Percentiles rank a stretch among this genome's conserved stretches.
These are phyloP conservation scores for Aspergillus ibericus DNA, from an alignment of 2,329 filamentous ascomycete species.

Conservation along the genomic window DNA sequence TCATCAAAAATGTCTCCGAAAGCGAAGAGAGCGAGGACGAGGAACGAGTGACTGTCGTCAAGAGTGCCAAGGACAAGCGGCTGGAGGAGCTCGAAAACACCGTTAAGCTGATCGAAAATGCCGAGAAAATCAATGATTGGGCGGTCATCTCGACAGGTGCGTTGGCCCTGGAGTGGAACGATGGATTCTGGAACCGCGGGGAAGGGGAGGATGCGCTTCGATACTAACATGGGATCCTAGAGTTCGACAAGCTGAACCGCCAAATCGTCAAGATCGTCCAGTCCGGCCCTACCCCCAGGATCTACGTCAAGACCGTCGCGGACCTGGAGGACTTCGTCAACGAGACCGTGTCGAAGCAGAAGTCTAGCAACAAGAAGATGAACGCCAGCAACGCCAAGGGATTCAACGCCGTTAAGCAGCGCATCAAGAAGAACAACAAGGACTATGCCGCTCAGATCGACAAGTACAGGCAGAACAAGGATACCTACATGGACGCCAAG, in stretches of 20 bases:
- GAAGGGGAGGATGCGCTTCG: conserved; percentile 3
- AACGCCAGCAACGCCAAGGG: conserved; percentile 92
- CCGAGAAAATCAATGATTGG: conserved; percentile 97
- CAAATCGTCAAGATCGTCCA: conserved; percentile 77
- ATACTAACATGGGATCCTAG: conserved; percentile 48
- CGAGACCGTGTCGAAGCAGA: conserved; percentile 92
- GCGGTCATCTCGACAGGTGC: conserved; percentile 83
- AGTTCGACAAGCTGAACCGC: conserved; percentile 92
- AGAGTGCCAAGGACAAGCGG: conserved; percentile 97
- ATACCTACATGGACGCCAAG: conserved; percentile 82
- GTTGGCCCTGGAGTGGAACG: conserved; percentile 31
- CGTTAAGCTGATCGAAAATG: conserved; percentile 91
- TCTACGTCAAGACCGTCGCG: conserved; percentile 88
- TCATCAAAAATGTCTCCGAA: conserved; percentile 77
- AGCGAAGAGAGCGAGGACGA: conserved; percentile 83
- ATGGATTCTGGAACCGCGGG: neutral
- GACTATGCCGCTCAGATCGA: conserved; percentile 88
- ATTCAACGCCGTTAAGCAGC: conserved; percentile 95
- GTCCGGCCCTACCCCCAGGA: conserved; percentile 77
- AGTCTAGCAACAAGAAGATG: conserved; percentile 97
- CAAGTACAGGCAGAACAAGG: conserved; percentile 80
- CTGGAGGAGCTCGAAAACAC: conserved; percentile 89
- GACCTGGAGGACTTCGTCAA: conserved; percentile 94
- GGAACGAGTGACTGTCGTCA: conserved; percentile 81
- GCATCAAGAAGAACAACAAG: conserved; percentile 98